phyloP scores from a whole-genome alignment of 768 basidiomycete genomes.

The Tephrocybe sp. region DNA sequence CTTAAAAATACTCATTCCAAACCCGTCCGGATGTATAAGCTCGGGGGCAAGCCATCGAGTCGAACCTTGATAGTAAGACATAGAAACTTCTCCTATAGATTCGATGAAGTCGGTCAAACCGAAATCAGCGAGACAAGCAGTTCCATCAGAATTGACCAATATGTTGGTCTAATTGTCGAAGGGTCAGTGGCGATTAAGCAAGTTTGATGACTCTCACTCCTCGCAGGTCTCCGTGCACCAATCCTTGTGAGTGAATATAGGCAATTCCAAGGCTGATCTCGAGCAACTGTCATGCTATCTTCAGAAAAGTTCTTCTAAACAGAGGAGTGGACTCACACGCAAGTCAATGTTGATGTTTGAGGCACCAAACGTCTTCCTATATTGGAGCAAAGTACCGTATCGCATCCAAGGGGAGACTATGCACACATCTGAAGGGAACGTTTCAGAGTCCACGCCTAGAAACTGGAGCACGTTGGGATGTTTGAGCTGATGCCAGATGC shows the following conservation, averaged over 20 bases:
- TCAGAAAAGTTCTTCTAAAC: not conserved
- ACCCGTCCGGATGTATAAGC: slow-evolving; percentile 15
- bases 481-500: slow-evolving; percentile 16
- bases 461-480: slow-evolving; percentile 19
- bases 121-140: slow-evolving; percentile 17
- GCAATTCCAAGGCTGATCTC: slow-evolving; percentile 15
- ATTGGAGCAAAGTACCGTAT: slow-evolving; percentile 16
- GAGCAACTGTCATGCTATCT: slow-evolving; percentile 1
- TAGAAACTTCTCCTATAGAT: slow-evolving; percentile 8
- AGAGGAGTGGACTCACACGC: slow-evolving; percentile 7
- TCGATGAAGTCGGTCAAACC: slow-evolving; percentile 18
- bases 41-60: slow-evolving; percentile 17
- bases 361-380: slow-evolving; percentile 13
- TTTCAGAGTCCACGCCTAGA: slow-evolving; percentile 17
- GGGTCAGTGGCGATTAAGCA: not conserved
- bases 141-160: slow-evolving; percentile 14
- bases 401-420: slow-evolving; percentile 18
- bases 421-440: slow-evolving; percentile 11
- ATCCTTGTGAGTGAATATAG: slow-evolving; percentile 12
- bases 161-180: slow-evolving; percentile 11
- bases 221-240: slow-evolving; percentile 17
- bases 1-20: slow-evolving; percentile 11
- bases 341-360: slow-evolving; percentile 16
- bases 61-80: slow-evolving; percentile 14
- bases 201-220: slow-evolving; percentile 6